Evolutionary conservation across 148 eudicot species (phyloP).

Genomic region (Silene uniflora): DNA sequence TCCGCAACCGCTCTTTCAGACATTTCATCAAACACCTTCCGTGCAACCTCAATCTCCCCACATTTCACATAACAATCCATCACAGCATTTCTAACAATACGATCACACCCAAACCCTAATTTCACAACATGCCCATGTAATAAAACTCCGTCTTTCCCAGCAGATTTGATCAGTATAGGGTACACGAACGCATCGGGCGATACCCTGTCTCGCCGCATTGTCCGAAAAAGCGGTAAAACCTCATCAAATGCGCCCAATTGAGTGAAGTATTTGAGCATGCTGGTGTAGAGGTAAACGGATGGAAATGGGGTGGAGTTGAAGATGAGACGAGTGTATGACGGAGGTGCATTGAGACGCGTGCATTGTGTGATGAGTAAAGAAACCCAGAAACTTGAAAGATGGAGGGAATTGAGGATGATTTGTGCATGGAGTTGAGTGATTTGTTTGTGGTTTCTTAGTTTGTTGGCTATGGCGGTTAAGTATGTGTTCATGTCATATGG

Average conservation of each 20-base stretch:
- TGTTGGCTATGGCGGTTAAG: constrained; percentile 21
- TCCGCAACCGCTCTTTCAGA: constrained; percentile 43
- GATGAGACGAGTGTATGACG: constrained; percentile 32
- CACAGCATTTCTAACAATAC: constrained; percentile 38
- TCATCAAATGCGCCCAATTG: constrained; percentile 32
- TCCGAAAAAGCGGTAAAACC: constrained; percentile 29
- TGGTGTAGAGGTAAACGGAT: constrained; percentile 33
- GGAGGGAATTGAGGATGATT: constrained; percentile 38
- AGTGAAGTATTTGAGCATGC: constrained; percentile 43
- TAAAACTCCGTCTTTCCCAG: constrained; percentile 34
- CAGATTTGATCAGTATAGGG: constrained; percentile 54
- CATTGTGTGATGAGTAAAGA: constrained; percentile 45
- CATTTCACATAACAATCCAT: constrained; percentile 41
- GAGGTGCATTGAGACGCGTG: constrained; percentile 48
- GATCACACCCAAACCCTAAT: constrained; percentile 38
- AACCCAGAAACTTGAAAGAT: constrained; percentile 36
- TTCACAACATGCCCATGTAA: constrained; percentile 47
- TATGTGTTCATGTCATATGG: constrained; percentile 30
- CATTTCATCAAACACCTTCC: constrained; percentile 65
- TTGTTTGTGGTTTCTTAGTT: constrained; percentile 27
- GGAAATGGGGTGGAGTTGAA: constrained; percentile 34
- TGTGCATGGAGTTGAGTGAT: constrained; percentile 47
- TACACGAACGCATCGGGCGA: constrained; percentile 42
- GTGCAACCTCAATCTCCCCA: constrained; percentile 48
- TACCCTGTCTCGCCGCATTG: constrained; percentile 30